Evolutionary conservation across 1,139 yeast species (phyloP).

Genomic region (Suhomyces yuchorum): DNA sequence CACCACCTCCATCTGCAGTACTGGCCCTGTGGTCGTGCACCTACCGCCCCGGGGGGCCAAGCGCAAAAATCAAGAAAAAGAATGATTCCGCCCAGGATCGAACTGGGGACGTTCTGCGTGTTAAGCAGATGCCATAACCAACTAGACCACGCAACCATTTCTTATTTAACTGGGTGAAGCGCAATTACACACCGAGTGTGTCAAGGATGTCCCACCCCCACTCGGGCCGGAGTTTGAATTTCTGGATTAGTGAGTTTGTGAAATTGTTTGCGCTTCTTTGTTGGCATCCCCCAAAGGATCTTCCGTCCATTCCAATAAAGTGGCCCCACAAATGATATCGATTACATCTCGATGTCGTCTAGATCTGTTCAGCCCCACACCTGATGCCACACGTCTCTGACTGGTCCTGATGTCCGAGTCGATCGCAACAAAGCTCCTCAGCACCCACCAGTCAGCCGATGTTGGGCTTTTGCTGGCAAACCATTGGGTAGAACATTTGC

Average conservation of each 20-base stretch:
- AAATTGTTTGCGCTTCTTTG: not conserved
- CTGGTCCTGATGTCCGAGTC: not conserved
- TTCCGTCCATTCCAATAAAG: not conserved
- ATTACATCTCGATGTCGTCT: not conserved
- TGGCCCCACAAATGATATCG: not conserved
- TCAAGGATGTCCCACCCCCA: no score
- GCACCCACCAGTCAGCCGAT: not conserved
- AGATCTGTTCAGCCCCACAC: not conserved
- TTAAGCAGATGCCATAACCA: slow-evolving; percentile 99
- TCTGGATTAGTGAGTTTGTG: no score
- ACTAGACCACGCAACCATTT: slow-evolving; percentile 79
- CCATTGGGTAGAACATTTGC: not conserved
- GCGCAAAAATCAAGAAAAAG: slow-evolving; percentile 18
- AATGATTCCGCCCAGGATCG: slow-evolving; percentile 99
- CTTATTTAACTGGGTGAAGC: not conserved
- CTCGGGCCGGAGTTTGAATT: not conserved
- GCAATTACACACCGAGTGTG: not conserved
- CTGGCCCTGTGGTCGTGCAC: not conserved
- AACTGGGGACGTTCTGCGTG: slow-evolving; percentile 99
- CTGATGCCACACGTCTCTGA: not conserved
- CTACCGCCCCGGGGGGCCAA: not conserved
- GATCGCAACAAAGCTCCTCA: not conserved
- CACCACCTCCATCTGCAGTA: no score
- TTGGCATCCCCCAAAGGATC: not conserved
- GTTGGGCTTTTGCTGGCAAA: not conserved